Evolutionary conservation across 2,329 filamentous ascomycete species (phyloP).

Genomic region (Aspergillus puulaauensis): DNA sequence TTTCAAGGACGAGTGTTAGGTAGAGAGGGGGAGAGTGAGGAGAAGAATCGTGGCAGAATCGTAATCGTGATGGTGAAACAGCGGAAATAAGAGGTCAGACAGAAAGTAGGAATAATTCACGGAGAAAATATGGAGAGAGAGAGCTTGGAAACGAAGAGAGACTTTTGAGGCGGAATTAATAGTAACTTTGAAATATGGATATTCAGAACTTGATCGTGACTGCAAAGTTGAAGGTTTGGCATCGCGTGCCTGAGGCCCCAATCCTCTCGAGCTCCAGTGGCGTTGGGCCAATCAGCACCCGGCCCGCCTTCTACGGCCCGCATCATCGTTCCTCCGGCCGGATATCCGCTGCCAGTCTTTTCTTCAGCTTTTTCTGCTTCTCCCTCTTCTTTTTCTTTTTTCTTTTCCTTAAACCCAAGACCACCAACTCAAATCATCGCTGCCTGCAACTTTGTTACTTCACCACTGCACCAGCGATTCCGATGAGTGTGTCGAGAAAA

Average conservation of each 20-base stretch:
- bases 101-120: constrained; percentile 24
- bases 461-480: constrained; percentile 66
- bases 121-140: neutral
- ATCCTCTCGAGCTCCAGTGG: constrained; percentile 11
- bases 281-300: constrained; percentile 27
- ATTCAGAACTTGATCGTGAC: constrained; percentile 3
- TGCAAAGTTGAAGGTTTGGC: constrained; percentile 8
- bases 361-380: constrained; percentile 18
- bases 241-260: constrained; percentile 6
- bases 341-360: constrained; percentile 13
- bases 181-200: constrained; percentile 3
- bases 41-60: constrained; percentile 18
- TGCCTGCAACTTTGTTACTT: constrained; percentile 49
- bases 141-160: neutral
- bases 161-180: constrained; percentile 7
- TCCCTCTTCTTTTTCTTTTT: constrained; percentile 20
- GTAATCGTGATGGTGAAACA: constrained; percentile 26
- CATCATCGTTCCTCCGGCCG: constrained; percentile 33
- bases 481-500: constrained; percentile 71
- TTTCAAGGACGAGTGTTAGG: constrained; percentile 5
- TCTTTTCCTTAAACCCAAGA: constrained; percentile 54
- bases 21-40: constrained; percentile 11
- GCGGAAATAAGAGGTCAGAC: constrained; percentile 18
- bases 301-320: constrained; percentile 23
- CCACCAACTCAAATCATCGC: constrained; percentile 75